Base-by-base conservation (phyloP, 164 flowering plant genomes). In the Echeveria elegans region DNA sequence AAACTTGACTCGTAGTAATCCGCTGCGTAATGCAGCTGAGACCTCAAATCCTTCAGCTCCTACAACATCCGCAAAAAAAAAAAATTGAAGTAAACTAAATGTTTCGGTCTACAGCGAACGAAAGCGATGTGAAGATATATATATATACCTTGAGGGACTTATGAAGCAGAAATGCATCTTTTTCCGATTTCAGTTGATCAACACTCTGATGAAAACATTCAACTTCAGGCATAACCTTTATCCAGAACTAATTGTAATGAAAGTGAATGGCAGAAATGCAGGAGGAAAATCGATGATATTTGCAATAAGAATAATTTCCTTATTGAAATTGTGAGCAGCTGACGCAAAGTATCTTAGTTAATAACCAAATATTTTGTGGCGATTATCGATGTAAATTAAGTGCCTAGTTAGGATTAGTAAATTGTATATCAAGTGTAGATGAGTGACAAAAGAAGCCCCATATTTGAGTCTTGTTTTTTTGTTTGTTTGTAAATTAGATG, bases 21-120 rank as follows among this genome's bases (percentile, higher is more conserved):
- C 0, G 97, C 97, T 38, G 96, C 96, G 26, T 72, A 68, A 65
- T 88, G 85, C 40, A 91, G 90, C 70, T 91, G 97, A 66, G 88
- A 77, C 19, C 88, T 74, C 73, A 91, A 77, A 14, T 70, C 85
- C 74, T 70, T 85, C 4, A 90, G 85, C 64, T 90, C 97, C 95
- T 90, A 72, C 48, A 76, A 15, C 34, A 21, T 64, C 37, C 47
- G 24, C 3, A 24, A 18, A 62, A 65, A n/a, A 36, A 15, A 15
- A 6, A n/a, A 5, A 6, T 24, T 12, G 8, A 11, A 8, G 23
- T 1, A 23, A 15, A 40, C 5, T 31, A 1, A 30, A 37, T 0
- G 15, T 60, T 16, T 9, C 0, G 37, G 47, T 11, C n/a, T 43
- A 11, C 21, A 59, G 43, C 53, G 5, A 37, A 6, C 4, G n/a